Percentiles rank a stretch among this genome's conserved stretches.
These are phyloP conservation scores for Phaeosphaeria sp. DNA, from an alignment of 2,329 filamentous ascomycete genomes.

Conservation along the genomic window DNA sequence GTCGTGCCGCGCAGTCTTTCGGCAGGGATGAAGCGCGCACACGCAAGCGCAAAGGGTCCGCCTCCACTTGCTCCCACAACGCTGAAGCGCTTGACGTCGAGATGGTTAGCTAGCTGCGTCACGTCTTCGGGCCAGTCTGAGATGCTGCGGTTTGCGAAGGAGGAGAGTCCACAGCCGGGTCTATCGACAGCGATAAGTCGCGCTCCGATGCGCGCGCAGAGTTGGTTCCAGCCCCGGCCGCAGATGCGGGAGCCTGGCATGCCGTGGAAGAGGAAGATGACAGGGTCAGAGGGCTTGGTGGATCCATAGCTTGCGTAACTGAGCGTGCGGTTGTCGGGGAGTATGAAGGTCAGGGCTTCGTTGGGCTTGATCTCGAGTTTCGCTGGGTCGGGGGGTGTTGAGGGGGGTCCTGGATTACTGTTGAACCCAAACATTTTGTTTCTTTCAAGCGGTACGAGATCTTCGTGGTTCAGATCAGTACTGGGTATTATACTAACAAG, in stretches of 20 bases:
- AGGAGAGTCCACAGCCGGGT: conserved; percentile 49
- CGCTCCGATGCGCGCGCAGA: conserved; percentile 35
- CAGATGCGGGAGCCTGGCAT: conserved; percentile 51
- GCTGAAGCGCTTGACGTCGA: conserved; percentile 47
- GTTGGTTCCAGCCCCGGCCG: conserved; percentile 34
- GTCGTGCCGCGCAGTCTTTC: conserved; percentile 21
- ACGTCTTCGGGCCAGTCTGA: conserved; percentile 51
- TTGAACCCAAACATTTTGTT: neutral
- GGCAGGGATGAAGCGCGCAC: conserved; percentile 46
- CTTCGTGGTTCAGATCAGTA: no score
- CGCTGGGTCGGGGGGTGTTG: conserved; percentile 20
- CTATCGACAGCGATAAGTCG: conserved; percentile 52
- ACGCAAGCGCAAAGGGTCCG: conserved; percentile 56
- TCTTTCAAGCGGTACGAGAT: no score
- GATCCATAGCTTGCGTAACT: conserved; percentile 52
- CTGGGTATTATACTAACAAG: no score
- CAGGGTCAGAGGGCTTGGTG: conserved; percentile 39
- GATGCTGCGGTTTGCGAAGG: conserved; percentile 27
- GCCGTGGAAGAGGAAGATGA: conserved; percentile 52
- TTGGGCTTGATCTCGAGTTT: conserved; percentile 19
- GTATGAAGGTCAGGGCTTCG: conserved; percentile 22
- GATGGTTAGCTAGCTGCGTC: conserved; percentile 45
- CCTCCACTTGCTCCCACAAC: conserved; percentile 56
- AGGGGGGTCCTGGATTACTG: conserved; percentile 8
- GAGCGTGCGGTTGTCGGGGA: conserved; percentile 45